Percentiles rank a stretch among this genome's conserved stretches.
phyloP scores from a whole-genome alignment of 1,284 basidiomycete genomes.

The Coniferiporia sulphurascens region DNA sequence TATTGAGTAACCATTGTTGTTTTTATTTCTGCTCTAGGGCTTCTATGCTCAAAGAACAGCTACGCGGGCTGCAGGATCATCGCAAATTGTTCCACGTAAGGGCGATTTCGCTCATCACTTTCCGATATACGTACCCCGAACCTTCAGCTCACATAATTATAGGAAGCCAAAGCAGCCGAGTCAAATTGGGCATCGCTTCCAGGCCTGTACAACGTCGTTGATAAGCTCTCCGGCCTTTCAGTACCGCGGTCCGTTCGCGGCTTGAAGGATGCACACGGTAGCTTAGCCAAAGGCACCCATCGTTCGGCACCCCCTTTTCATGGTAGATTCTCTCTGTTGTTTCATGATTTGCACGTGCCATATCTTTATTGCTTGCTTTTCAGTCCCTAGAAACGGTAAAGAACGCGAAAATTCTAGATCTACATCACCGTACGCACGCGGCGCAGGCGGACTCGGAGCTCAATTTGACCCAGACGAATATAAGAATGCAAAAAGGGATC shows the following conservation, averaged over 20 bases:
- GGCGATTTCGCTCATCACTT: neutral
- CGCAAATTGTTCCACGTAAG: constrained; percentile 13
- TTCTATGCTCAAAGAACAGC: constrained; percentile 57
- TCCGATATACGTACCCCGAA: too few species aligned
- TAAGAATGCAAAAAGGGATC: constrained; percentile 72
- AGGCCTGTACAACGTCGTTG: constrained; percentile 17
- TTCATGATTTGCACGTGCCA: neutral
- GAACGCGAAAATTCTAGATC: constrained; percentile 8
- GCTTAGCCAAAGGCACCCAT: neutral
- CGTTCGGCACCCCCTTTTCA: neutral
- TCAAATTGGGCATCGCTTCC: constrained; percentile 17
- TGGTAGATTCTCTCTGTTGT: neutral
- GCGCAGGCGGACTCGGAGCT: constrained; percentile 1
- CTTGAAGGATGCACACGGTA: neutral
- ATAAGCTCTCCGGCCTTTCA: constrained; percentile 2
- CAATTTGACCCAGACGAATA: constrained; percentile 71
- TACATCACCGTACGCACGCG: constrained; percentile 1
- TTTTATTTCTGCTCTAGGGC: neutral
- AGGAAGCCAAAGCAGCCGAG: constrained; percentile 17
- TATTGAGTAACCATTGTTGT: neutral
- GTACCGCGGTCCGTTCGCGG: neutral
- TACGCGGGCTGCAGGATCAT: constrained; percentile 72
- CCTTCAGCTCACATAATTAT: neutral
- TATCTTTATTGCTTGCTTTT: too few species aligned
- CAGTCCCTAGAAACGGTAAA: neutral